These are phyloP conservation scores for Fusarium veterinarium DNA, from an alignment of 2,329 filamentous ascomycete species.

Conservation along the genomic window DNA sequence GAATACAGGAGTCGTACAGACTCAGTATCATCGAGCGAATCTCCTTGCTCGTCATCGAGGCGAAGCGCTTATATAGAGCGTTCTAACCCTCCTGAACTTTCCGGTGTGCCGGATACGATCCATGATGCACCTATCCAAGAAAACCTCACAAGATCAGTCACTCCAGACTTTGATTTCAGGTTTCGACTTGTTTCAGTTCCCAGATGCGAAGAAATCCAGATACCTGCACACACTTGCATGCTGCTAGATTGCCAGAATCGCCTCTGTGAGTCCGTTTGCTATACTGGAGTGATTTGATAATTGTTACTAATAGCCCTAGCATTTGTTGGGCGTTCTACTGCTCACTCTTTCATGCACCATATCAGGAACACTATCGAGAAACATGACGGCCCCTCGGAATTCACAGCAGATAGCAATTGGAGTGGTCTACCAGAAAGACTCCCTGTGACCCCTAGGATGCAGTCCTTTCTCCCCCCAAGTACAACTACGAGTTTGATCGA, in stretches of 20 bases:
- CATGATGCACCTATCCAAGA: neutral
- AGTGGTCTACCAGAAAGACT: conserved; percentile 68
- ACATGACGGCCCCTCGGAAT: conserved; percentile 64
- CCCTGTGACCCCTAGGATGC: conserved; percentile 39
- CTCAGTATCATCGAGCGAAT: neutral
- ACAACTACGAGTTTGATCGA: conserved; percentile 58
- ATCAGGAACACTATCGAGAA: conserved; percentile 70
- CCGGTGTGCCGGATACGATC: neutral
- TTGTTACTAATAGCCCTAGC: conserved; percentile 52
- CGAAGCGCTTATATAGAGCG: neutral
- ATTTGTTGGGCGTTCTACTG: conserved; percentile 72
- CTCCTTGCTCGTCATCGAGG: neutral
- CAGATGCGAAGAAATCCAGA: conserved; percentile 65
- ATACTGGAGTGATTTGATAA: neutral
- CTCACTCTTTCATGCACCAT: conserved; percentile 69
- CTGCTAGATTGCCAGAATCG: conserved; percentile 68
- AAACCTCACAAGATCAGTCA: neutral
- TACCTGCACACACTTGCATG: conserved; percentile 67
- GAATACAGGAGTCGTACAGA: conserved; percentile 9
- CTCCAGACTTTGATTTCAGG: neutral
- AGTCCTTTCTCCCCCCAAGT: conserved; percentile 53
- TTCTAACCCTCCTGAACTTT: neutral
- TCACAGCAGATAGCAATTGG: conserved; percentile 67
- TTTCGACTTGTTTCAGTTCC: conserved; percentile 31
- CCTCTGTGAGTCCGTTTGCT: conserved; percentile 58